Evolutionary conservation across 129 eudicot genomes (phyloP), one percentile per base, ranked within the genome.

Genomic region (Kitagawia praeruptora): DNA sequence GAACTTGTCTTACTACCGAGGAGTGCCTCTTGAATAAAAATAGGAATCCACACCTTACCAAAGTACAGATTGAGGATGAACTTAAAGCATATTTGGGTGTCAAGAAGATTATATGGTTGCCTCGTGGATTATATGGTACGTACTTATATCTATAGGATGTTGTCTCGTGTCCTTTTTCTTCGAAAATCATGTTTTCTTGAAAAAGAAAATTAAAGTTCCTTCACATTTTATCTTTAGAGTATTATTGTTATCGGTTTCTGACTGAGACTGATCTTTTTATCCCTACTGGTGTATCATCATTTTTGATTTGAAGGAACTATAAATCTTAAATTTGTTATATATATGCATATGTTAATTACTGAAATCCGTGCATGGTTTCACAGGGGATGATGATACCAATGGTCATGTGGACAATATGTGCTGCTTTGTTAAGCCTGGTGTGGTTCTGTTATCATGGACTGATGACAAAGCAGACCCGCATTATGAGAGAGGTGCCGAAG

Each of bases 351-450:
- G 2, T 11, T 73, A 1, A 25, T 27, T 78, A 28, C 47, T 75
- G 27, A 42, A 46, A 14, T 78, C 14, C 19, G 56, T 53, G 18
- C 19, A 74, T 67, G 63, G 41, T 64, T 76, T 45, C 69, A 42
- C 91, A 94, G 98, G 98, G 31, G 99, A 95, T 81, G 96, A 92
- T 84, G 99, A 95, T 81, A 95, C 99, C 5, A 92, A 92, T 61
- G 99, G 99, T 49, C 97, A 95, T 70, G 84, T 95, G 39, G 99
- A 95, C 81, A 95, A 95, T 83, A 87, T 95, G 96, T 90, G 97
- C 86, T 95, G 99, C 84, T 95, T 92, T 81, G 97, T 76, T 28
- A 95, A 85, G 87, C 97, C 99, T 78, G 99, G 97, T 38, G 88
- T 92, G 12, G 95, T 92, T 79, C 64, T 95, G 42, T 82, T 95